Evolutionary conservation across 1,284 basidiomycete genomes (phyloP).

Genomic region (Binderoboletus segoi): DNA sequence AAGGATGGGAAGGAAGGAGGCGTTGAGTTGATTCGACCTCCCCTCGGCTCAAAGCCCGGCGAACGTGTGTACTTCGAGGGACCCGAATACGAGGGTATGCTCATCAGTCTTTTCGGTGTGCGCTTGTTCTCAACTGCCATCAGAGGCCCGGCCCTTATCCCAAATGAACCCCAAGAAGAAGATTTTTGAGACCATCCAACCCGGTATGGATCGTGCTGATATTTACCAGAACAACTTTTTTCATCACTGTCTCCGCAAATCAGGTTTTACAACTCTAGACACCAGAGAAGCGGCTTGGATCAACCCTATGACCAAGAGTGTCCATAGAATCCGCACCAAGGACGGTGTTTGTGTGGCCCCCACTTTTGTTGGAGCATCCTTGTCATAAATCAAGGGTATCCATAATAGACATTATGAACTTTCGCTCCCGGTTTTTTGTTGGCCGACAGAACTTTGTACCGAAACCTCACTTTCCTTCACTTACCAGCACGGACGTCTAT

Average conservation of each 20-base stretch:
- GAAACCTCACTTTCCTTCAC: too few relatives aligned
- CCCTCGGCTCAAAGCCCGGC: slow-evolving; percentile 83
- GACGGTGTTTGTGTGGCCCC: slow-evolving; percentile 83
- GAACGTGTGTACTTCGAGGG: slow-evolving; percentile 95
- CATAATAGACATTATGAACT: background rate
- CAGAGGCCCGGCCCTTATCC: slow-evolving; percentile 71
- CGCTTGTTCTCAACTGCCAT: background rate
- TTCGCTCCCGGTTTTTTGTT: background rate
- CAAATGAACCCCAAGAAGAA: slow-evolving; percentile 98
- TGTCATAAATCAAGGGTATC: slow-evolving; percentile 61
- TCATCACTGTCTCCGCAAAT: slow-evolving; percentile 1
- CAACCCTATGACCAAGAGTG: slow-evolving; percentile 77
- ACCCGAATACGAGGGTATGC: slow-evolving; percentile 71
- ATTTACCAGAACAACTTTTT: background rate
- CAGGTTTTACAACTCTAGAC: slow-evolving; percentile 87
- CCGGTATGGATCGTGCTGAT: slow-evolving; percentile 48
- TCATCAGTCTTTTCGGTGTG: background rate
- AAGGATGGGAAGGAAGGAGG: slow-evolving; percentile 88
- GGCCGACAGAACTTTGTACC: background rate
- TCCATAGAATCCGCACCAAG: slow-evolving; percentile 85
- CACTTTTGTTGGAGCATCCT: slow-evolving; percentile 80
- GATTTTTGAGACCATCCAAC: slow-evolving; percentile 94
- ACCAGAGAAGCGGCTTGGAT: slow-evolving; percentile 90
- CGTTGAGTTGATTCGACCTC: slow-evolving; percentile 91
- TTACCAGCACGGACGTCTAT: slow-evolving; percentile 3